Evolutionary conservation across 148 eudicot genomes (phyloP).

Genomic region (Spergularia bocconei): DNA sequence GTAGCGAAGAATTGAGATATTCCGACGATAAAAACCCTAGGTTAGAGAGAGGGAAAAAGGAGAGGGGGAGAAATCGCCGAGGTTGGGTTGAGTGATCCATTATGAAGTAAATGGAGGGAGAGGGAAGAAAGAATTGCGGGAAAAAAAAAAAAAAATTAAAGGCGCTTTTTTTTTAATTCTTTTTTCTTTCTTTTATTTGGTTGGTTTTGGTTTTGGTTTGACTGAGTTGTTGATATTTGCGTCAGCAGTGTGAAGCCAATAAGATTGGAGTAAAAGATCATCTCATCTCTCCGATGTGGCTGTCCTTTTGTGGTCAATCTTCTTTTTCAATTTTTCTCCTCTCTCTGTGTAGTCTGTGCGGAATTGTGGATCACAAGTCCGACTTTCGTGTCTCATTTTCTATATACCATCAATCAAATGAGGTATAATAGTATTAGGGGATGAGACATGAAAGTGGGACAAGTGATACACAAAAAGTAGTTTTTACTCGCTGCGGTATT

Average conservation of each 20-base stretch:
- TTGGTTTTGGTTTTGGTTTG: not conserved
- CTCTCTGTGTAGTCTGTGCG: no score
- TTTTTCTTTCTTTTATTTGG: no score
- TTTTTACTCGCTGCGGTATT: no score
- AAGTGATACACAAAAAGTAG: no score
- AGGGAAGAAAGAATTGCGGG: not conserved
- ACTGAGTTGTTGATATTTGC: not conserved
- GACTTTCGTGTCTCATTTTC: no score
- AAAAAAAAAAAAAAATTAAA: not conserved
- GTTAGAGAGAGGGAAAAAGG: not conserved
- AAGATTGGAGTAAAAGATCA: constrained; percentile 9
- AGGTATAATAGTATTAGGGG: no score
- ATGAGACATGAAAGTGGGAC: no score
- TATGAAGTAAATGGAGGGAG: not conserved
- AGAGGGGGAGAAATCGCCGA: constrained; percentile 8
- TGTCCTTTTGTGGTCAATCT: not conserved
- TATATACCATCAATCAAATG: no score
- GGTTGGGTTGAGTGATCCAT: constrained; percentile 1
- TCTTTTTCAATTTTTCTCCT: no score
- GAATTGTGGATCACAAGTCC: no score
- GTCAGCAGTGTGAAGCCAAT: constrained; percentile 14
- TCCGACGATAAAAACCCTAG: constrained; percentile 8
- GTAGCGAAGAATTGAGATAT: not conserved
- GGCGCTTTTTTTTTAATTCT: not conserved
- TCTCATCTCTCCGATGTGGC: constrained; percentile 20